A percentile compares a stretch with the other conserved stretches of the same genome.
These are phyloP conservation scores for Candida boidinii DNA, from an alignment of 805 yeast genomes.

Conservation along the genomic window DNA sequence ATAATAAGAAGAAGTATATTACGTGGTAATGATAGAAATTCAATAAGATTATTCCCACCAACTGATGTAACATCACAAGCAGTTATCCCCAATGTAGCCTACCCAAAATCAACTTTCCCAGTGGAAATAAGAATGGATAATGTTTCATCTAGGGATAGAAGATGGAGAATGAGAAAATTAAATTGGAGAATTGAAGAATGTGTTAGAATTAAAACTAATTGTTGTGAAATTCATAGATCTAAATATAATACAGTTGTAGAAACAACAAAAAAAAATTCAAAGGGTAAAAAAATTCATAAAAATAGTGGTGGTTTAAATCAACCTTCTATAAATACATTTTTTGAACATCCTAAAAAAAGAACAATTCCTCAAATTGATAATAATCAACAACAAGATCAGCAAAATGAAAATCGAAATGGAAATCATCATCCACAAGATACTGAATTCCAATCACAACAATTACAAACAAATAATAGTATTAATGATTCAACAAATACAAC, in stretches of 20 bases:
- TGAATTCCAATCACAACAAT: too few species aligned
- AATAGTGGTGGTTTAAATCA: constrained; percentile 21
- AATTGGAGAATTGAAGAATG: constrained; percentile 86
- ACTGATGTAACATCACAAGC: constrained; percentile 85
- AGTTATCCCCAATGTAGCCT: constrained; percentile 78
- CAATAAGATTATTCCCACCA: constrained; percentile 91
- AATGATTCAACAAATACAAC: too few species aligned
- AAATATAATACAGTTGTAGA: constrained; percentile 41
- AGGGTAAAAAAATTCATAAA: constrained; percentile 15
- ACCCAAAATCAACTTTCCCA: constrained; percentile 81
- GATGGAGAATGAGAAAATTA: constrained; percentile 92
- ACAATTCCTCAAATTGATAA: too few species aligned
- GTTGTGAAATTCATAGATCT: constrained; percentile 49
- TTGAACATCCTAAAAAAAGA: constrained; percentile 17
- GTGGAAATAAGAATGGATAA: constrained; percentile 78
- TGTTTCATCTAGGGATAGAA: constrained; percentile 42
- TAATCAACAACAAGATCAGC: too few species aligned
- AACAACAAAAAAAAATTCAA: constrained; percentile 22
- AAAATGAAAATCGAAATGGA: too few species aligned
- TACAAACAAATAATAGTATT: too few species aligned
- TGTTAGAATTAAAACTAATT: constrained; percentile 47
- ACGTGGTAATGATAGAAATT: constrained; percentile 77
- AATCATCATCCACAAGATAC: too few species aligned
- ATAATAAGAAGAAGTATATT: constrained; percentile 69
- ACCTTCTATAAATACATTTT: constrained; percentile 18